Base-by-base conservation (phyloP, 768 basidiomycete genomes). In the Naganishia vishniacii region DNA sequence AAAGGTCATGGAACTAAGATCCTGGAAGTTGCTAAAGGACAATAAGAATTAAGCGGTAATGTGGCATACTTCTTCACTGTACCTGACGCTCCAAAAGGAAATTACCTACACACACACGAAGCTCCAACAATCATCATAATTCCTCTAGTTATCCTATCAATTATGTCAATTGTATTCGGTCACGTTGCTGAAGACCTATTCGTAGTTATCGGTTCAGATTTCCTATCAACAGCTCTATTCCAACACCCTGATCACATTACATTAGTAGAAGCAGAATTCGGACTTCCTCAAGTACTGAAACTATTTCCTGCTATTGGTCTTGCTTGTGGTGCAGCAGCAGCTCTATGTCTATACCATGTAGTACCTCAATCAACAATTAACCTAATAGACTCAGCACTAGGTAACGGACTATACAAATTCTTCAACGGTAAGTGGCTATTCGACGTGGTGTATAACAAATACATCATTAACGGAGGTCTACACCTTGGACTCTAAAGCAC, bases 11-110 rank as follows among this genome's bases (percentile, higher is more conserved):
- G n/a, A n/a, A n/a, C n/a, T n/a, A n/a, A n/a, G n/a, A 70, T 70
- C 44, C 56, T 70, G 40, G 69, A 70, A 61, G 64, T 69, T 60
- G 69, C 66, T 37, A 67, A 67, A 53, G 65, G 62, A 48, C 44
- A 65, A 16, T 66, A 66, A 42, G 59, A 62, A 62, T 49, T 67
- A 49, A 58, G 51, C 61, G 61, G 65, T 31, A 46, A 60, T 40
- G 48, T 64, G n/a, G 66, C 56, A 18, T 67, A 67, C 59, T 68
- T 68, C 45, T 46, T 46, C 45, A 46, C 45, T 46, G 45, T 46
- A 46, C 45, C 45, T 46, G 61, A 68, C 47, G 67, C 59, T 34
- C 64, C 67, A 48, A 65, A 68, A 65, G 67, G 49, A 42, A 63
- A 68, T 46, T 68, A 68, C 49, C 44, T 62, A 49, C 67, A 68